Evolutionary conservation across 192 early-diverging fungal genomes (phyloP), one percentile per base, ranked within the genome.

Genomic region (Rhizophlyctis rosea): DNA sequence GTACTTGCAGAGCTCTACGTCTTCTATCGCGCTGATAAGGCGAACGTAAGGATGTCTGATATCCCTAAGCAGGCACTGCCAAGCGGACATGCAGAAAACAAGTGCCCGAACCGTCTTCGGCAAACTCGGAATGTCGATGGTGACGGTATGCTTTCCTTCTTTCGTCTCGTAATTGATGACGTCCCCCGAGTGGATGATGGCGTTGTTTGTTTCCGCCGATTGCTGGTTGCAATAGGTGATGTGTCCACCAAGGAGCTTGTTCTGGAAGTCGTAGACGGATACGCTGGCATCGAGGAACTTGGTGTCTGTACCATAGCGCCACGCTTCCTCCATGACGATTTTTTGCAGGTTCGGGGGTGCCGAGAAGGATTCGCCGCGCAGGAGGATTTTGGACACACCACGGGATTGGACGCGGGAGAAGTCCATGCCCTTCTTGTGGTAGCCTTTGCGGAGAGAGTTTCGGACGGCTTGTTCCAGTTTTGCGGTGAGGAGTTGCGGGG

Each of bases 301-400:
- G 23, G 24, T 25, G 18, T 21, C 18, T 21, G 48, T 44, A 18
- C 50, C 62, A 16, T 27, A 56, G 21, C 59, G 55, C 71, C 71
- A 73, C 16, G 53, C 52, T 50, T 69, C 71, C 34, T 73, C 67
- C 66, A 73, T 69, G n/a, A 69, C 66, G 34, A 74, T 54, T 36
- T 62, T 55, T 23, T 55, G 52, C 4, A 61, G 51, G 53, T 52
- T 48, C 18, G 67, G 72, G 23, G 66, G 61, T 29, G 57, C 62
- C 11, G 57, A 50, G 47, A 65, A 74, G 1, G 67, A 65, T 35
- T 74, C 50, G 5, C 70, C 70, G 33, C 67, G 66, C 3, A 65
- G 64, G 18, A 72, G 55, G 36, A 72, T 72, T 31, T 61, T 64
- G 50, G 65, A 68, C 2, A 73, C 71, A 4, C 71, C 71, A 31